Evolutionary conservation across 306 rosid genomes (phyloP).

Genomic region (Castanopsis chinensis): DNA sequence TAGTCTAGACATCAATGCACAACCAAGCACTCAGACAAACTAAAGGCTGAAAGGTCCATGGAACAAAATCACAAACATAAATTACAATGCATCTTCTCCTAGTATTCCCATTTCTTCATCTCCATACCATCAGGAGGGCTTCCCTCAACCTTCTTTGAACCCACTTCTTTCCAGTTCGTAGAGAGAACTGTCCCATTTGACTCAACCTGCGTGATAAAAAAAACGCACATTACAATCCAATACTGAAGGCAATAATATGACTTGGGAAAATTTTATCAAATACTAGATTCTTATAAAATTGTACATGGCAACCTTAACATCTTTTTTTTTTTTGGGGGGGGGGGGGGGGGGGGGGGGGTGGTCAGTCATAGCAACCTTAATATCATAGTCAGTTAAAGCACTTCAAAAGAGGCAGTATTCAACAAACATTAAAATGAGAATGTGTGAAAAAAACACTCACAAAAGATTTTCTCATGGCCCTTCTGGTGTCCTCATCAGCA

Average conservation of each 20-base stretch:
- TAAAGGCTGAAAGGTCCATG: background rate
- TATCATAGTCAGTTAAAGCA: background rate
- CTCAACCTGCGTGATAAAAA: slow-evolving; percentile 54
- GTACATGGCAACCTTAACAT: background rate
- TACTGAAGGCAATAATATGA: background rate
- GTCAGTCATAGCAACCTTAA: background rate
- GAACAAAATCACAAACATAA: slow-evolving; percentile 26
- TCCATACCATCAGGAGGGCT: slow-evolving; percentile 99
- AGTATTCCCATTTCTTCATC: slow-evolving; percentile 85
- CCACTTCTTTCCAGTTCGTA: slow-evolving; percentile 97
- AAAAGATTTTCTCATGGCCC: slow-evolving; percentile 92
- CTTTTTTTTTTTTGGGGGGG: too few species aligned
- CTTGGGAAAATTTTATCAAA: background rate
- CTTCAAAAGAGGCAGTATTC: background rate
- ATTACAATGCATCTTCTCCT: slow-evolving; percentile 4
- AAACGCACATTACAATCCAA: background rate
- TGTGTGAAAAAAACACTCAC: slow-evolving; percentile 41
- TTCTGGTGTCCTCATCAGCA: slow-evolving; percentile 92
- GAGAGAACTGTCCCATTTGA: slow-evolving; percentile 93
- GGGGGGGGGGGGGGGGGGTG: too few species aligned
- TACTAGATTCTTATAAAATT: background rate
- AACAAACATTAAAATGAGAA: background rate
- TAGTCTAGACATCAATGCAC: background rate
- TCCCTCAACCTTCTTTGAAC: slow-evolving; percentile 87
- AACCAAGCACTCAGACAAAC: background rate